Evolutionary conservation across 208 protist species (phyloP).

Genomic region (Spongospora subterranea): DNA sequence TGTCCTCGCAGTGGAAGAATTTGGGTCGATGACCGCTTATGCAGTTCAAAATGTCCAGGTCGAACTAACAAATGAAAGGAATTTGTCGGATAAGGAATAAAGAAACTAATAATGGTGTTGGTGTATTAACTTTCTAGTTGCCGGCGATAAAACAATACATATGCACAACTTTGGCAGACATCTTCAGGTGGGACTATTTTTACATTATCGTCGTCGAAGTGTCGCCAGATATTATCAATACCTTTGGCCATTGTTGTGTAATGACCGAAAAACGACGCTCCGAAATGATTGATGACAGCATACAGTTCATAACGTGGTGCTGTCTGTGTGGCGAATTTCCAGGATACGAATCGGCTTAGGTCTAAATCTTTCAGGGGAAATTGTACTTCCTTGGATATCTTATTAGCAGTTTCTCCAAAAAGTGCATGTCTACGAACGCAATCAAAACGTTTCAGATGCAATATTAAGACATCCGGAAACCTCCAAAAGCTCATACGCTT

Average conservation of each 20-base stretch:
- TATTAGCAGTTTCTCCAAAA: not conserved
- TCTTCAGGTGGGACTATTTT: not conserved
- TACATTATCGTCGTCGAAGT: constrained; percentile 33
- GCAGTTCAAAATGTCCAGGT: too few species aligned
- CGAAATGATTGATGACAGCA: constrained; percentile 30
- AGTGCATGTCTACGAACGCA: not conserved
- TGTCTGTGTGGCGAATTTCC: not conserved
- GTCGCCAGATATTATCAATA: not conserved
- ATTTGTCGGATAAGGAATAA: too few species aligned
- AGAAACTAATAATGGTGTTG: too few species aligned
- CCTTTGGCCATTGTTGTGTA: constrained; percentile 24
- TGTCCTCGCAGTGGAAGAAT: not conserved
- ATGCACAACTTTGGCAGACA: not conserved
- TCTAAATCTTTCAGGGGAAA: constrained; percentile 36
- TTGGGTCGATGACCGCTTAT: not conserved
- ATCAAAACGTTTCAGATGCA: constrained; percentile 54
- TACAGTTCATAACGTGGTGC: constrained; percentile 20
- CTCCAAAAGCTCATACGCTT: constrained; percentile 35
- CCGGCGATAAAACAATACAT: constrained; percentile 48
- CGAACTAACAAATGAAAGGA: too few species aligned
- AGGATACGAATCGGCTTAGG: constrained; percentile 16
- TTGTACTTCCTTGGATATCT: constrained; percentile 40
- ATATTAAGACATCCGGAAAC: constrained; percentile 1
- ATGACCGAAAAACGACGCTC: constrained; percentile 45
- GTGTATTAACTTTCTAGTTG: too few species aligned